Percentiles rank a stretch among this genome's conserved stretches.
Conservation (phyloP, 305 asterid genomes). For the Solanum chacoense region DNA sequence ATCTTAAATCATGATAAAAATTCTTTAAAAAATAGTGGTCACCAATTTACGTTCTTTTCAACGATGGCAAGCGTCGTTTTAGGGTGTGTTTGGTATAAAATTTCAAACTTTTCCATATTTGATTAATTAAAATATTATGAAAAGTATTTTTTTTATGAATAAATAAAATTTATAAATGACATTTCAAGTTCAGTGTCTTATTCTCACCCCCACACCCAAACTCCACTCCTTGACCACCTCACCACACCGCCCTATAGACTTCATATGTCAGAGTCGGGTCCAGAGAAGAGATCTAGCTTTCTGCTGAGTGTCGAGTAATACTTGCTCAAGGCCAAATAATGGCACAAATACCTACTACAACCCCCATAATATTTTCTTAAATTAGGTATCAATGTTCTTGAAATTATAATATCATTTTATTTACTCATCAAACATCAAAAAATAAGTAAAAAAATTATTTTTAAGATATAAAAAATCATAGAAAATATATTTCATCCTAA, state of each 20-base stretch:
- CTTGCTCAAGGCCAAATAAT: background rate
- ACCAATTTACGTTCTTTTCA: background rate
- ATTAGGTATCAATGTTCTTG: background rate
- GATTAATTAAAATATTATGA: background rate
- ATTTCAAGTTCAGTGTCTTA: background rate
- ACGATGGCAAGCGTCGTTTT: background rate
- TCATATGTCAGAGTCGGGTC: background rate
- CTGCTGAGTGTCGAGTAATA: background rate
- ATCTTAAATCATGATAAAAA: background rate
- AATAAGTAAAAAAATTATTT: background rate
- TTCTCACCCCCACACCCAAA: background rate
- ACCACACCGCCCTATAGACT: background rate
- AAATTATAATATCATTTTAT: background rate
- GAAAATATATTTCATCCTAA: background rate
- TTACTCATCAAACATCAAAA: background rate
- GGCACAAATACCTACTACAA: background rate
- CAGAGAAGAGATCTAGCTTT: background rate
- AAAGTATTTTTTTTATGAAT: background rate
- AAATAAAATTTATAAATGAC: background rate
- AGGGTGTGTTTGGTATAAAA: background rate
- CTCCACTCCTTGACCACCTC: background rate
- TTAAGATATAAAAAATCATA: background rate
- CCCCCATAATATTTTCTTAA: background rate
- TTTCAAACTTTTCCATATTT: background rate
- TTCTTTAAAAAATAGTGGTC: background rate